These are phyloP conservation scores for Metarhizium brunneum DNA, from an alignment of 2,329 filamentous ascomycete species.

Conservation along the genomic window DNA sequence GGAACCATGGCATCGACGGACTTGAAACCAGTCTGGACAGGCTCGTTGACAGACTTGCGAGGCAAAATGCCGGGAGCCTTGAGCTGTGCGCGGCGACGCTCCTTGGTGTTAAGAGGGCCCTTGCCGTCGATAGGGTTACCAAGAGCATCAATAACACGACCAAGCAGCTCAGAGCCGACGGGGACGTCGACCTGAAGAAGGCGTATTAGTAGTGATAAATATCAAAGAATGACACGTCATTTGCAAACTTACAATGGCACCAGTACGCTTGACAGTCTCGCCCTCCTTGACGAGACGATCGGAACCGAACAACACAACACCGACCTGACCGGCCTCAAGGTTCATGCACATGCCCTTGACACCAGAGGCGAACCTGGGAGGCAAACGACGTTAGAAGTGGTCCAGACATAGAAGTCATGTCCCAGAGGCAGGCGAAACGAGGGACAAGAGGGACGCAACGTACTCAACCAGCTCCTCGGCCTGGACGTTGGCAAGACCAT, in stretches of 20 bases:
- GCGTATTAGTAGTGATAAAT: constrained; percentile 14
- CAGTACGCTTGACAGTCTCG: constrained; percentile 99
- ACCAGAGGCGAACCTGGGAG: constrained; percentile 84
- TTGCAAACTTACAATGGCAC: constrained; percentile 73
- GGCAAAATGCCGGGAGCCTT: constrained; percentile 99
- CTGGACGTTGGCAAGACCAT: constrained; percentile 99
- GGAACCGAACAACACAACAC: constrained; percentile 99
- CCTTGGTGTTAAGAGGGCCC: constrained; percentile 85
- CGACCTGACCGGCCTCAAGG: constrained; percentile 99
- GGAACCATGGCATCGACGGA: constrained; percentile 99
- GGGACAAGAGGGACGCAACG: constrained; percentile 29
- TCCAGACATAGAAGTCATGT: neutral
- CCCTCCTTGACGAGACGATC: constrained; percentile 99
- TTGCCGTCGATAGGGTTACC: constrained; percentile 99
- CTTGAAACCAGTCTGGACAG: constrained; percentile 98
- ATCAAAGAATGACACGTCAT: neutral
- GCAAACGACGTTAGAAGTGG: constrained; percentile 10
- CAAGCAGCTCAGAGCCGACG: constrained; percentile 85
- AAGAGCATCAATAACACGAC: constrained; percentile 96
- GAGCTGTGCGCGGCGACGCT: constrained; percentile 93
- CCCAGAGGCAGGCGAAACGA: neutral
- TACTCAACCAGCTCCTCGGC: constrained; percentile 99
- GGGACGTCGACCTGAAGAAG: constrained; percentile 80
- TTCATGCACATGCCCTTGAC: constrained; percentile 99
- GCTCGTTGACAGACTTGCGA: constrained; percentile 93